These are phyloP conservation scores for Amanita inopinata DNA, from an alignment of 768 basidiomycete genomes.

Conservation along the genomic window DNA sequence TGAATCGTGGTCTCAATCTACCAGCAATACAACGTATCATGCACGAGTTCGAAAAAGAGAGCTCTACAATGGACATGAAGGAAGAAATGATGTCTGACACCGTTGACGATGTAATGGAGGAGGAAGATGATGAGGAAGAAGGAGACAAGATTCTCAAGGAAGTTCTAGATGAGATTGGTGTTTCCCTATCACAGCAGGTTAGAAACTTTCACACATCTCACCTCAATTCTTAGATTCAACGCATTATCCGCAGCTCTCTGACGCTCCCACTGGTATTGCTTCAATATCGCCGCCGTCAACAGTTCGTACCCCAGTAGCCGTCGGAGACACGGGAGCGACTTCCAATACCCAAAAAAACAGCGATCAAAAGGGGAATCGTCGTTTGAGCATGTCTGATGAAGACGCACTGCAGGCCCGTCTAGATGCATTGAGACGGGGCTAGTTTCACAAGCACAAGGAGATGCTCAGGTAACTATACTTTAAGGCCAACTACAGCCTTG, in stretches of 20 bases:
- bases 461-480: conserved; percentile 21
- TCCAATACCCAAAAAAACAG: conserved; percentile 23
- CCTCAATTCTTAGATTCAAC: conserved; percentile 10
- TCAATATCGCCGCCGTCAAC: conserved; percentile 48
- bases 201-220: conserved; percentile 9
- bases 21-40: conserved; percentile 94
- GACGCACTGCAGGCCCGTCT: conserved; percentile 90
- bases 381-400: conserved; percentile 57
- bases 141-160: conserved; percentile 92
- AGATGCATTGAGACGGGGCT: conserved; percentile 78
- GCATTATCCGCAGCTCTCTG: conserved; percentile 55
- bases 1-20: conserved; percentile 94
- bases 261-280: conserved; percentile 70
- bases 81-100: conserved; percentile 99
- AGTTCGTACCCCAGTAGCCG: conserved; percentile 70
- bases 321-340: conserved; percentile 57
- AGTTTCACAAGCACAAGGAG: not conserved
- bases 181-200: conserved; percentile 81
- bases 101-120: conserved; percentile 95
- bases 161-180: conserved; percentile 95
- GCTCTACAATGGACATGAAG: conserved; percentile 99
- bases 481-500: conserved; percentile 53
- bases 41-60: conserved; percentile 97
- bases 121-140: conserved; percentile 96
- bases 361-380: conserved; percentile 22